Percentiles rank a stretch among this genome's conserved stretches.
phyloP scores from a whole-genome alignment of 257 asterid genomes.

The Lavandula angustifolia region DNA sequence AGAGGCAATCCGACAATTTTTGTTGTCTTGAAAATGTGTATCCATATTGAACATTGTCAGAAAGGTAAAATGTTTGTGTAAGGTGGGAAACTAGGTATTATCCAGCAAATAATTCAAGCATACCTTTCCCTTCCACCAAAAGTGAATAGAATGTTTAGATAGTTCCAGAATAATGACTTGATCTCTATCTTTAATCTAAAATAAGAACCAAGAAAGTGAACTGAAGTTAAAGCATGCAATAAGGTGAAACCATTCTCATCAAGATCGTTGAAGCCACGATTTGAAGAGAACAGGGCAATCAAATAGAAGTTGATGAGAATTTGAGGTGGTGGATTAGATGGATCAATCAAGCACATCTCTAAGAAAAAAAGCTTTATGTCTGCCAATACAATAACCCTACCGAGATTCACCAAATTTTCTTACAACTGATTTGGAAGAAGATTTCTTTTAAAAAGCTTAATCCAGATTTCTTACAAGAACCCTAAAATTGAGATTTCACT shows the following conservation, averaged over 20 bases:
- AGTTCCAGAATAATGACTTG: slow-evolving; percentile 76
- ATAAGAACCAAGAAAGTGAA: slow-evolving; percentile 22
- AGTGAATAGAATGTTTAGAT: slow-evolving; percentile 53
- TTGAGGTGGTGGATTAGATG: too few species aligned
- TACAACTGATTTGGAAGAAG: too few species aligned
- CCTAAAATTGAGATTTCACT: too few species aligned
- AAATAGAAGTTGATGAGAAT: not conserved
- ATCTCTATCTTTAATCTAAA: slow-evolving; percentile 85
- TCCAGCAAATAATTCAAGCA: slow-evolving; percentile 13
- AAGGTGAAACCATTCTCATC: slow-evolving; percentile 10
- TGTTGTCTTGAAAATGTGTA: not conserved
- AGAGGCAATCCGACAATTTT: too few species aligned
- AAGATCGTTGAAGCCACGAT: not conserved
- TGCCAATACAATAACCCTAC: too few species aligned
- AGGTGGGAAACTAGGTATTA: not conserved
- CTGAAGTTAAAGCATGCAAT: slow-evolving; percentile 18
- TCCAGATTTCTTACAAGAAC: too few species aligned
- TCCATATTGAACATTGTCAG: not conserved
- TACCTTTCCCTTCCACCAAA: slow-evolving; percentile 91
- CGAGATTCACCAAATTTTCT: too few species aligned
- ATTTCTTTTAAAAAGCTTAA: too few species aligned
- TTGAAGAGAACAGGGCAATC: not conserved
- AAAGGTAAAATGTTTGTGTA: not conserved
- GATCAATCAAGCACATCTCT: too few species aligned
- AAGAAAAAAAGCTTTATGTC: too few species aligned